Percentiles rank a stretch among this genome's conserved stretches.
phyloP scores from a whole-genome alignment of 2,329 filamentous ascomycete species.

The Aaosphaeria pasadenensis region DNA sequence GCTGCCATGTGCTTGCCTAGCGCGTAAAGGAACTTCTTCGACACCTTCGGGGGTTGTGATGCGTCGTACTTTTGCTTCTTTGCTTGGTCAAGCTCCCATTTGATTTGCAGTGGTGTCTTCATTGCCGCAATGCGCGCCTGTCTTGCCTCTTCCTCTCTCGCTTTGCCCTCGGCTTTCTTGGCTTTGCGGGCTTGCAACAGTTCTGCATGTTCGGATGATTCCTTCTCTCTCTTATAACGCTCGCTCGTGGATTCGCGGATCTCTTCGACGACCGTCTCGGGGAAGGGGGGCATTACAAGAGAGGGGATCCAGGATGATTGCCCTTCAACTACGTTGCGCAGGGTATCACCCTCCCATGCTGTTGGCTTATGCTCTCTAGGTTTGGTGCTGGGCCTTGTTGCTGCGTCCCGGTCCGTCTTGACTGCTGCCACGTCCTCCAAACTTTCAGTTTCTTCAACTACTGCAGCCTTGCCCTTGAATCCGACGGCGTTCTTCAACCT shows the following conservation, averaged over 20 bases:
- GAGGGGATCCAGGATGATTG: conserved; percentile 62
- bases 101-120: conserved; percentile 18
- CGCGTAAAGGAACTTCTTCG: neutral
- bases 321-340: conserved; percentile 71
- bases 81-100: conserved; percentile 26
- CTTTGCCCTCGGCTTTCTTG: conserved; percentile 35
- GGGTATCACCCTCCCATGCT: conserved; percentile 61
- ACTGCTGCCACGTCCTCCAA: neutral
- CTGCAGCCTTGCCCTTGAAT: neutral
- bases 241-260: conserved; percentile 59
- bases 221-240: conserved; percentile 29
- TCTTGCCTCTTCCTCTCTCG: conserved; percentile 30
- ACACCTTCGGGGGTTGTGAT: neutral
- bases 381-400: neutral
- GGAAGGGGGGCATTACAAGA: conserved; percentile 75
- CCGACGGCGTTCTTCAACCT: neutral
- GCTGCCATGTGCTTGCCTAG: neutral
- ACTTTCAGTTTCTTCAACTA: neutral
- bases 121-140: conserved; percentile 7
- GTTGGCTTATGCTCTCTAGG: neutral
- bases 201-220: conserved; percentile 71
- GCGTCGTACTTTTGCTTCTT: conserved; percentile 11
- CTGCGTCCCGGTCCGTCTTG: neutral
- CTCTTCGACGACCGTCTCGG: conserved; percentile 75
- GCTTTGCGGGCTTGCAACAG: conserved; percentile 41